These are phyloP conservation scores for Acidomyces sp. DNA, from an alignment of 495 filamentous ascomycete genomes.

Conservation along the genomic window DNA sequence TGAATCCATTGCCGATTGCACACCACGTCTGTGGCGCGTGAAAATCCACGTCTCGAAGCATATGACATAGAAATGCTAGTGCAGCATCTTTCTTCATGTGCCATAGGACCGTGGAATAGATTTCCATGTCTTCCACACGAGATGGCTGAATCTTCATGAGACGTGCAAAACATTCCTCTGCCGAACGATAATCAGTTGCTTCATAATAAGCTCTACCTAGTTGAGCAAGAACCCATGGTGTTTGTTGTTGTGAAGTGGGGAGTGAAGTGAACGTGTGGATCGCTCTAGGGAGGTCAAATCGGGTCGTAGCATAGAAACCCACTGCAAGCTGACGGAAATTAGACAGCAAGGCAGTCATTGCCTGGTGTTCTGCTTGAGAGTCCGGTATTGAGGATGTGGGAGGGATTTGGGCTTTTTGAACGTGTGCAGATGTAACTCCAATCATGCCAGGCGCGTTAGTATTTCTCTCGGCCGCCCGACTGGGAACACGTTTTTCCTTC, in stretches of 20 bases:
- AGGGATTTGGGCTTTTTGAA: conserved; percentile 4
- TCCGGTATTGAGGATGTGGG: conserved; percentile 17
- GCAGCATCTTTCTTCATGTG: conserved; percentile 84
- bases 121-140: conserved; percentile 83
- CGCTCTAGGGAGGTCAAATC: conserved; percentile 66
- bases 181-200: conserved; percentile 66
- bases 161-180: conserved; percentile 69
- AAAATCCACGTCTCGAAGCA: conserved; percentile 71
- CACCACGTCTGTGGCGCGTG: conserved; percentile 92
- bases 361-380: conserved; percentile 46
- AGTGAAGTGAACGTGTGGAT: conserved; percentile 57
- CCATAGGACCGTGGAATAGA: conserved; percentile 96
- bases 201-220: conserved; percentile 85
- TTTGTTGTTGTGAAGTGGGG: conserved; percentile 65
- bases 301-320: conserved; percentile 61
- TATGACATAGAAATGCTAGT: conserved; percentile 80
- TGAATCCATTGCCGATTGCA: conserved; percentile 87
- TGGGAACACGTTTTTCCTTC: conserved; percentile 20
- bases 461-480: conserved; percentile 13
- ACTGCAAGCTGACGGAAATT: conserved; percentile 68
- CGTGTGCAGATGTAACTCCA: conserved; percentile 4
- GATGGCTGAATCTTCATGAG: conserved; percentile 64
- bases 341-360: conserved; percentile 62
- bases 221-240: conserved; percentile 86
- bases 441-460: background rate